Evolutionary conservation across 495 filamentous ascomycete genomes (phyloP).

Genomic region (Aspergillus heteromorphus): DNA sequence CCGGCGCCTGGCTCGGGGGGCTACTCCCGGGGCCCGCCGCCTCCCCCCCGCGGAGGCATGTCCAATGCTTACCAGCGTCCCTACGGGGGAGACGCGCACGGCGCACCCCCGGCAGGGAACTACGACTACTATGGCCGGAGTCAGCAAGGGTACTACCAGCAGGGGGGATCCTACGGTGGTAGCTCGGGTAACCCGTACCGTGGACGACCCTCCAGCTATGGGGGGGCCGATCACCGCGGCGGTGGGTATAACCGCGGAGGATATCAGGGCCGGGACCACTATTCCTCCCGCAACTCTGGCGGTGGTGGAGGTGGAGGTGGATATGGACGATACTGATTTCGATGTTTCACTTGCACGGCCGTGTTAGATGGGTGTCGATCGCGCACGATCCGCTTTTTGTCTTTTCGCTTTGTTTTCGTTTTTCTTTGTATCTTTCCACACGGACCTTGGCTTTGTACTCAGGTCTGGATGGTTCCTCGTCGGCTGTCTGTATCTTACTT

Average conservation of each 20-base stretch:
- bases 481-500: background rate
- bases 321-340: slow-evolving; percentile 34
- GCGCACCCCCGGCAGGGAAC: slow-evolving; percentile 21
- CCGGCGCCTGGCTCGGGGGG: slow-evolving; percentile 27
- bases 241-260: slow-evolving; percentile 28
- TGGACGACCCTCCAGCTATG: slow-evolving; percentile 21
- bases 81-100: slow-evolving; percentile 13
- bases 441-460: slow-evolving; percentile 4
- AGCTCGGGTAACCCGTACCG: slow-evolving; percentile 15
- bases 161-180: slow-evolving; percentile 13
- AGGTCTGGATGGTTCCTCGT: background rate
- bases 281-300: slow-evolving; percentile 25
- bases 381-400: background rate
- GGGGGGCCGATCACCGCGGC: slow-evolving; percentile 22
- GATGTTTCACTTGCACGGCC: background rate
- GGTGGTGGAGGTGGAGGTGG: slow-evolving; percentile 26
- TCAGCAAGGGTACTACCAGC: slow-evolving; percentile 25
- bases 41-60: slow-evolving; percentile 36
- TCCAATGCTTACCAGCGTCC: slow-evolving; percentile 19
- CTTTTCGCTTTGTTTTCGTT: slow-evolving; percentile 9
- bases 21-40: slow-evolving; percentile 37
- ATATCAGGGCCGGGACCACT: slow-evolving; percentile 23
- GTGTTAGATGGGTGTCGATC: background rate
- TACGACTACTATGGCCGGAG: slow-evolving; percentile 25
- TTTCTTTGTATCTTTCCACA: slow-evolving; percentile 6